A percentile compares a stretch with the other conserved stretches of the same genome.
Conservation (phyloP, 345 rosid species). For the Acer negundo region DNA sequence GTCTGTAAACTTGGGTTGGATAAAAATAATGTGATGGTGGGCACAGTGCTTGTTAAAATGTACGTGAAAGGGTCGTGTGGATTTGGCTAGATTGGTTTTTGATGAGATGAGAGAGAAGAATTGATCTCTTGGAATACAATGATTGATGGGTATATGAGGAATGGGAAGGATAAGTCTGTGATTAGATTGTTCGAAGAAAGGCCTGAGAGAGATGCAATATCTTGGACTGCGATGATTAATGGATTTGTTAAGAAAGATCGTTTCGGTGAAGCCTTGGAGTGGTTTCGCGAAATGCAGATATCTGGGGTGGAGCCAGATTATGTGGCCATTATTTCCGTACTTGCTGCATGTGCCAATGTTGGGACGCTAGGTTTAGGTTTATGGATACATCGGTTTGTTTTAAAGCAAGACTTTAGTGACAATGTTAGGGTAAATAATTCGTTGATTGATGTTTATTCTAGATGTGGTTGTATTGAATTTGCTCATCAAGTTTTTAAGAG, state of each 20-base stretch:
- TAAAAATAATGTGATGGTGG: constrained; percentile 55
- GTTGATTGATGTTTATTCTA: constrained; percentile 69
- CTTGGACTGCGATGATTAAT: constrained; percentile 80
- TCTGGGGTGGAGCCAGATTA: constrained; percentile 59
- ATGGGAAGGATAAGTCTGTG: constrained; percentile 45
- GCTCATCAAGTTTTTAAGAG: constrained; percentile 58
- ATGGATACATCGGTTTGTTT: constrained; percentile 55
- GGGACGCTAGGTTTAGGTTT: constrained; percentile 62
- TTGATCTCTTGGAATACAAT: constrained; percentile 72
- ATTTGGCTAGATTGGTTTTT: constrained; percentile 55
- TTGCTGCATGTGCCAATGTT: constrained; percentile 63
- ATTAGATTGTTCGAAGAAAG: constrained; percentile 55
- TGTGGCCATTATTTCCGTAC: constrained; percentile 59
- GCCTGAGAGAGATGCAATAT: constrained; percentile 56
- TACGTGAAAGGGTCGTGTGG: constrained; percentile 51
- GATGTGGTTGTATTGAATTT: constrained; percentile 73
- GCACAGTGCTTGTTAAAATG: constrained; percentile 67
- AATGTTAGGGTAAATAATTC: constrained; percentile 59
- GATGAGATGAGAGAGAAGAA: constrained; percentile 51
- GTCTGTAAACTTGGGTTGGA: constrained; percentile 61
- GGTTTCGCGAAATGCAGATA: constrained; percentile 66
- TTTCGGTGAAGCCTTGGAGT: constrained; percentile 54
- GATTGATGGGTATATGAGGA: constrained; percentile 65
- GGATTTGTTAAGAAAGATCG: constrained; percentile 60
- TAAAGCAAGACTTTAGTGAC: constrained; percentile 42